phyloP scores from a whole-genome alignment of 345 rosid species.

The Murraya paniculata region DNA sequence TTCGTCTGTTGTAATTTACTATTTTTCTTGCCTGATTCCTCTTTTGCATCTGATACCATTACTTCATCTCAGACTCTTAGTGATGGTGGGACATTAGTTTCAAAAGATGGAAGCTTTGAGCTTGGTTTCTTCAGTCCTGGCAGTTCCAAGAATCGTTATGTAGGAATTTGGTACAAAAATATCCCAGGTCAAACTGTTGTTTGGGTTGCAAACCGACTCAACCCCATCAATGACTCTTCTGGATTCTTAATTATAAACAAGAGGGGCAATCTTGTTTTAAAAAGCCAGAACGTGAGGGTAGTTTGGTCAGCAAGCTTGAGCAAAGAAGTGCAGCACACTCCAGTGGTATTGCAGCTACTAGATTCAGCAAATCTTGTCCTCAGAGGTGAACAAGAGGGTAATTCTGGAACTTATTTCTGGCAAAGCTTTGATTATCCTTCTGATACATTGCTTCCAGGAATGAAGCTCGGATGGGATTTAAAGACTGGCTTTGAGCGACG shows the following conservation, averaged over 20 bases:
- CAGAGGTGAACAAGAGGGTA: constrained; percentile 23
- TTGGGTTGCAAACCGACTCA: constrained; percentile 54
- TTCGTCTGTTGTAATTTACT: neutral
- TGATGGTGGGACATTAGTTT: constrained; percentile 13
- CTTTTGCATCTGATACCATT: too few species aligned
- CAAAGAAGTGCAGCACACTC: constrained; percentile 10
- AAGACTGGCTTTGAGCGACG: constrained; percentile 17
- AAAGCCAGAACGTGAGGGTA: constrained; percentile 12
- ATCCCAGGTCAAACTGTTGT: constrained; percentile 36
- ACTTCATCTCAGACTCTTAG: too few species aligned
- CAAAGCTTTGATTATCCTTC: constrained; percentile 45
- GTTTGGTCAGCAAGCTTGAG: constrained; percentile 10
- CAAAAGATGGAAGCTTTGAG: constrained; percentile 21
- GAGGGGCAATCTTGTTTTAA: neutral
- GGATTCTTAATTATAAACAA: neutral
- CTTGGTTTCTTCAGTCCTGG: constrained; percentile 45
- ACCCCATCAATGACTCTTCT: constrained; percentile 7
- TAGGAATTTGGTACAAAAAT: constrained; percentile 56
- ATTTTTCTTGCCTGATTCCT: too few species aligned
- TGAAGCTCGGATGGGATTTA: constrained; percentile 41
- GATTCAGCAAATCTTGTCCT: constrained; percentile 14
- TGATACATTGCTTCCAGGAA: constrained; percentile 41
- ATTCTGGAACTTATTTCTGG: constrained; percentile 34
- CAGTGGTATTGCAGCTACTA: constrained; percentile 16
- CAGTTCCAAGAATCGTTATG: constrained; percentile 33